Percentiles rank a stretch among this genome's conserved stretches.
These are phyloP conservation scores for Rhododendron ovatum DNA, from an alignment of 148 eudicot genomes.

Conservation along the genomic window DNA sequence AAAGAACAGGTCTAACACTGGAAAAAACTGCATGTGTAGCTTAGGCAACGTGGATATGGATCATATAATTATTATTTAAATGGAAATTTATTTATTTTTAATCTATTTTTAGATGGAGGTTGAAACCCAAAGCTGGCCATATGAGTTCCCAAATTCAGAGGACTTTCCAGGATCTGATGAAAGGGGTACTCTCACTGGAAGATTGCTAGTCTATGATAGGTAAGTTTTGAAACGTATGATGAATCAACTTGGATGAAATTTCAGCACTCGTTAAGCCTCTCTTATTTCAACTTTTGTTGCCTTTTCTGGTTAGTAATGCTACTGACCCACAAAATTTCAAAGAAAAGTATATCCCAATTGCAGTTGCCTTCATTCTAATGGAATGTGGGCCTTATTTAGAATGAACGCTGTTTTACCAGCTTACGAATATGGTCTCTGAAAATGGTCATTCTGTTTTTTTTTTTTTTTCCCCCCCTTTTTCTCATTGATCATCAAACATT, in stretches of 20 bases:
- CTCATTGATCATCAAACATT: neutral
- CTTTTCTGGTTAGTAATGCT: neutral
- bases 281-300: neutral
- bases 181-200: constrained; percentile 61
- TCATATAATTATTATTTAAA: neutral
- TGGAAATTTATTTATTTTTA: neutral
- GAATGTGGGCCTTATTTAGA: neutral
- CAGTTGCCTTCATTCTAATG: neutral
- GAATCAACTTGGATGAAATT: neutral
- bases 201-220: constrained; percentile 68
- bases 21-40: neutral
- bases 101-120: constrained; percentile 29
- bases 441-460: neutral
- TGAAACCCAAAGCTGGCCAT: constrained; percentile 78
- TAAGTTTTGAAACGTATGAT: constrained; percentile 2
- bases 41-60: neutral
- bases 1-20: constrained; percentile 51
- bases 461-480: neutral
- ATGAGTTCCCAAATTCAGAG: constrained; percentile 67
- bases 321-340: neutral
- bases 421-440: neutral
- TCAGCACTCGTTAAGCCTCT: neutral
- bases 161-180: constrained; percentile 64
- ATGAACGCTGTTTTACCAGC: neutral
- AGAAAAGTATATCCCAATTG: neutral